Base-by-base conservation (phyloP, 1,139 yeast species). In the Yamadazyma kanchanaburiensis region DNA sequence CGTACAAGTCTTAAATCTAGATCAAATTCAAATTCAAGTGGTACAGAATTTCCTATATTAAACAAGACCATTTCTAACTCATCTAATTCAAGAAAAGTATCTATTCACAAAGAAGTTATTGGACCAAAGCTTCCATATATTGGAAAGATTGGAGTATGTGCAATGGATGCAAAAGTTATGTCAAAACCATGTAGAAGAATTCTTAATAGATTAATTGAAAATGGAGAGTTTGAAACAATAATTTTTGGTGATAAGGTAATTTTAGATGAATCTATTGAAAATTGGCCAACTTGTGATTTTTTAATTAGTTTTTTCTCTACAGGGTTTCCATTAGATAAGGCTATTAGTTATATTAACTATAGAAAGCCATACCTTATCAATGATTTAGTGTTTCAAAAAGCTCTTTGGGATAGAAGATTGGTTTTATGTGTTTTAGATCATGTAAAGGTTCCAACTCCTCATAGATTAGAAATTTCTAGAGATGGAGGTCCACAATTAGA, bases 231-330 rank as follows among this genome's bases (percentile, higher is more conserved):
- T 55, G 97, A 94, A 54, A 88, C 97, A 0, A 84, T 94, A 17
- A 88, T 91, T 34, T 94, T 94, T 63, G 98, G 98, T 35, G 99
- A 94, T 57, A 94, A 94, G 59, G 97, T 89, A 13, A 91, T 94
- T 29, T 64, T 94, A 33, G 98, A 94, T 58, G 98, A 94, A 60
- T 48, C 80, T 15, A 77, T 91, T 38, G 97, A 91, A 58, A 87
- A 88, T 53, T 91, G 99, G 98, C 99, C 98, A 19, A 87, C 96
- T 24, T 94, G 98, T 63, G 98, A 94, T 53, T 91, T 87, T 50
- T 69, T 94, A 41, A 86, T 91, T 39, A 81, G 94, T 46, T 91
- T 91, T 58, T 91, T 91, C 55, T 84, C 95, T n/a, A 77, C 79
- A 21, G 99, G 99, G 0, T 94, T 94, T 60, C 98, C 99, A 0